Evolutionary conservation across 306 rosid species (phyloP), one percentile per base, ranked within the genome.

Genomic region (Corylus americana): DNA sequence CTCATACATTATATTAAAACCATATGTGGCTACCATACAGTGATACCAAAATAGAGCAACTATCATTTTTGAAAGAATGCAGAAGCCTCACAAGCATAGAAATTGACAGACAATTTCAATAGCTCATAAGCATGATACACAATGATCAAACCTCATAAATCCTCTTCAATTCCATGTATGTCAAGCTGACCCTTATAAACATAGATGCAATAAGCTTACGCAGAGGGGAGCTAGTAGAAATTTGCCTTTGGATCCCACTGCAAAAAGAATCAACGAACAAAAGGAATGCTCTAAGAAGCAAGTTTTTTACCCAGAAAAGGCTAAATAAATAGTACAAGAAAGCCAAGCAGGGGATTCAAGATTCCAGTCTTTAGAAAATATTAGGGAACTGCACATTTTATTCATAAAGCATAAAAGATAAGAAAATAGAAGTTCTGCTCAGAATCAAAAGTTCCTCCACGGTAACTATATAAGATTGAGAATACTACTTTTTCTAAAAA

Each of bases 231-330:
- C 97, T 87, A 20, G 89, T 70, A 57, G 92, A 87, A 76, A 95
- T 88, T 86, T 95, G 98, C 85, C 91, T 95, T 78, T 87, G 92
- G 74, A 95, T 95, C 75, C 97, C 97, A 80, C 97, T 92, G 82
- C 80, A 85, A 45, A 83, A 31, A 67, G 54, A 66, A 83, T 11
- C 77, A 78, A 75, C 54, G 27, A 68, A 62, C 59, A 31, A 51
- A 48, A 73, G 71, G 72, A 35, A 53, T 44, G 49, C 48, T 73
- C 8, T 18, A 44, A 69, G 79, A 71, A 49, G 42, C 48, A 55
- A 2, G 51, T 53, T 67, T 20, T 78, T 47, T 50, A 77, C 77
- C 69, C 50, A 25, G 7, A 10, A 62, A 62, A 62, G 18, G 18
- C 44, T 62, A 62, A 5, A 44, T 62, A 62, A 13, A 29, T 37